Conservation (phyloP, 1,284 basidiomycete genomes). For the Takashimella tepidaria region DNA sequence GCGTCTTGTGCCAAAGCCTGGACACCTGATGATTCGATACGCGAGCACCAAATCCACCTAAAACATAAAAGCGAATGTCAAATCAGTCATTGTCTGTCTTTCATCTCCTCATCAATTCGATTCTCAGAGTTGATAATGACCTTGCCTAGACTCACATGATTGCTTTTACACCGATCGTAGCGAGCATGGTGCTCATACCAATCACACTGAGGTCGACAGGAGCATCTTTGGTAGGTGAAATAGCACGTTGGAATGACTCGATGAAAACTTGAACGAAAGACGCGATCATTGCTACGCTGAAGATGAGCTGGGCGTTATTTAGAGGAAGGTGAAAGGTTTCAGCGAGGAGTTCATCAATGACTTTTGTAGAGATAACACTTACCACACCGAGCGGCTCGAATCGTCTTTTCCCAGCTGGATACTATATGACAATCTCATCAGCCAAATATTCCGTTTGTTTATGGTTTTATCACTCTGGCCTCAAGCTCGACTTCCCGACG, state of each 20-base stretch:
- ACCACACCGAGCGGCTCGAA: conserved; percentile 51
- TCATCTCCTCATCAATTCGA: not conserved
- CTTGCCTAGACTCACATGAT: conserved; percentile 42
- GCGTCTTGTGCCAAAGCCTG: conserved; percentile 52
- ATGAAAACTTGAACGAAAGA: conserved; percentile 52
- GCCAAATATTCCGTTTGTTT: too few species aligned
- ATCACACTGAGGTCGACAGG: conserved; percentile 41
- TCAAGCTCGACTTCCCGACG: too few species aligned
- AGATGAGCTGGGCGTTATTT: conserved; percentile 43
- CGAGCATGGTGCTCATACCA: conserved; percentile 51
- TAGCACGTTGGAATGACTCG: conserved; percentile 48
- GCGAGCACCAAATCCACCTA: conserved; percentile 47
- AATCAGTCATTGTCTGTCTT: too few species aligned
- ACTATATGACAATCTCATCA: conserved; percentile 25
- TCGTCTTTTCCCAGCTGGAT: conserved; percentile 53
- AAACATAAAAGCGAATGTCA: not conserved
- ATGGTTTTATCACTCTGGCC: not conserved
- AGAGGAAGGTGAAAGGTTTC: conserved; percentile 24
- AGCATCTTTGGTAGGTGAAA: conserved; percentile 28
- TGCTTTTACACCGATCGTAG: conserved; percentile 53
- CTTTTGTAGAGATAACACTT: conserved; percentile 15
- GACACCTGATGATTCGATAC: conserved; percentile 43
- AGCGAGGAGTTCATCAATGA: too few species aligned
- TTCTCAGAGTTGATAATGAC: not conserved
- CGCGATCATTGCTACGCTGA: conserved; percentile 57